Evolutionary conservation across 129 eudicot species (phyloP).

Genomic region (Lactuca sativa): DNA sequence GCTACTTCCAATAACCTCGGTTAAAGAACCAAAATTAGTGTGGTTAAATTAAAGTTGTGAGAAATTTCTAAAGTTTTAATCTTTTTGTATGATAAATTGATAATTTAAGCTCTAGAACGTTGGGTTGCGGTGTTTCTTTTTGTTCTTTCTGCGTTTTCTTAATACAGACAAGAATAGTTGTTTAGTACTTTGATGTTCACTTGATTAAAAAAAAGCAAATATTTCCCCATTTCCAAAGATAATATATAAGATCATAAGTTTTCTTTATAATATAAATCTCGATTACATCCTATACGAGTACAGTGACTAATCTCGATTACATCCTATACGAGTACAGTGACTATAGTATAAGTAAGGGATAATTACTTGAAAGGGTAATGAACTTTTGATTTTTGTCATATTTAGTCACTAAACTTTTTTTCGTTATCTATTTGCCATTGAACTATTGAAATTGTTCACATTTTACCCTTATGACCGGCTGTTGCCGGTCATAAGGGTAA

Average conservation of each 20-base stretch:
- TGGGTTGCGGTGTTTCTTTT: slow-evolving; percentile 41
- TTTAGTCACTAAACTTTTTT: no score
- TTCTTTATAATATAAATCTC: no score
- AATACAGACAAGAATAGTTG: slow-evolving; percentile 31
- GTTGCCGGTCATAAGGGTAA: no score
- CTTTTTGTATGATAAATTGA: slow-evolving; percentile 1
- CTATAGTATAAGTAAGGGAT: no score
- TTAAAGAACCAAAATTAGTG: slow-evolving; percentile 29
- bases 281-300: background rate
- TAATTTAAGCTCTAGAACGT: slow-evolving; percentile 32
- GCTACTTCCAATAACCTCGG: slow-evolving; percentile 26
- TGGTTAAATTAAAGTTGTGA: slow-evolving; percentile 32
- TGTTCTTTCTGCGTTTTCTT: slow-evolving; percentile 47
- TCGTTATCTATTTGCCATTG: no score
- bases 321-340: no score
- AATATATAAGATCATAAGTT: background rate
- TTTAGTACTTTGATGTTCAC: slow-evolving; percentile 37
- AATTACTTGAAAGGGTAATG: no score
- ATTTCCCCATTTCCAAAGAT: slow-evolving; percentile 8
- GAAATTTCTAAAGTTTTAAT: slow-evolving; percentile 31
- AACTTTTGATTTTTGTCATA: no score
- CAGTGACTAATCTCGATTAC: no score
- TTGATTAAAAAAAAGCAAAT: slow-evolving; percentile 16
- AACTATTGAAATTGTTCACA: no score
- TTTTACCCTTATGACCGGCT: no score